A percentile compares a stretch with the other conserved stretches of the same genome.
These are phyloP conservation scores for Rhizophagus clarus DNA, from an alignment of 192 early-diverging fungal species.

Conservation along the genomic window DNA sequence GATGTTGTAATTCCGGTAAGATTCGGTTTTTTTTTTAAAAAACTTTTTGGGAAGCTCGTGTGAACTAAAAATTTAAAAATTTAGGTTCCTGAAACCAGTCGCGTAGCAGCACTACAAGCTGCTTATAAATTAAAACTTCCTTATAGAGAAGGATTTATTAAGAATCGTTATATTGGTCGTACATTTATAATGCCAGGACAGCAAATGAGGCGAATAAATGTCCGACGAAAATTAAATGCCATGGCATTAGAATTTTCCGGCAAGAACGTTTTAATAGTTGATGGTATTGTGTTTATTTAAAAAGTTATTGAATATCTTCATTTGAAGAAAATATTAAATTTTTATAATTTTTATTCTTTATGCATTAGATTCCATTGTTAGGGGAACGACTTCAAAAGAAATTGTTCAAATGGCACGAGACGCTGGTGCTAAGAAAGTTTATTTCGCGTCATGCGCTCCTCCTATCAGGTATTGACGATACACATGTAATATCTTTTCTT, in stretches of 20 bases:
- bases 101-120: slow-evolving; percentile 93
- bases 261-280: slow-evolving; percentile 97
- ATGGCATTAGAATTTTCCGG: slow-evolving; percentile 96
- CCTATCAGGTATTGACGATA: slow-evolving; percentile 64
- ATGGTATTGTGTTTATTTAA: slow-evolving; percentile 57
- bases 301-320: not conserved
- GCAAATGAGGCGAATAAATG: slow-evolving; percentile 84
- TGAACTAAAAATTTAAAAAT: not conserved
- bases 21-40: not conserved
- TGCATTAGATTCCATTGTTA: slow-evolving; percentile 89
- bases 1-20: slow-evolving; percentile 98
- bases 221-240: slow-evolving; percentile 96
- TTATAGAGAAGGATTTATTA: slow-evolving; percentile 99
- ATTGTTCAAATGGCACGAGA: slow-evolving; percentile 99
- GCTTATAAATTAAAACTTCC: slow-evolving; percentile 85
- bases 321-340: slow-evolving; percentile 11
- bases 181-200: slow-evolving; percentile 99
- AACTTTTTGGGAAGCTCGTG: not conserved
- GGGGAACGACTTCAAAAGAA: slow-evolving; percentile 98
- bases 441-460: slow-evolving; percentile 98
- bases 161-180: slow-evolving; percentile 98
- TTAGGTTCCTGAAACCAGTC: slow-evolving; percentile 93
- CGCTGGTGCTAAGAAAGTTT: slow-evolving; percentile 97
- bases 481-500: not conserved
- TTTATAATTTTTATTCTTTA: not conserved